phyloP scores from a whole-genome alignment of 306 rosid genomes.

The Begonia peltatifolia region DNA sequence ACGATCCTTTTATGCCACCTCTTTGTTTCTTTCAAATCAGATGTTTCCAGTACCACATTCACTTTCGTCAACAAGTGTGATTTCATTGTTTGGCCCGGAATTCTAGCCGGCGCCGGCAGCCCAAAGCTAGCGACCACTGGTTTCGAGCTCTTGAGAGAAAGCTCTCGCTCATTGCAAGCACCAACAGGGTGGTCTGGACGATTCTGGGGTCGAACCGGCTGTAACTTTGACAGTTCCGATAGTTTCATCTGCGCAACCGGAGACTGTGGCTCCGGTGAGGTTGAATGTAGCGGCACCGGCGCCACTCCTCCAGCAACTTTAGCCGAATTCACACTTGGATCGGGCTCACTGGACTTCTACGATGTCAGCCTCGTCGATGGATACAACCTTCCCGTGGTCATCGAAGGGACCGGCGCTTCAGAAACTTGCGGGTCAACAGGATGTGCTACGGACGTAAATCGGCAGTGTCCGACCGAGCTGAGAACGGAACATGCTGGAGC shows the following conservation, averaged over 20 bases:
- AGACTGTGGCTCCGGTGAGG: slow-evolving; percentile 51
- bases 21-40: no score
- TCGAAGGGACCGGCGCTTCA: slow-evolving; percentile 40
- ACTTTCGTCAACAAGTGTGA: no score
- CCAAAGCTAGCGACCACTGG: slow-evolving; percentile 4
- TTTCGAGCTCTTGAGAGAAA: slow-evolving; percentile 35
- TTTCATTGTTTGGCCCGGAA: no score
- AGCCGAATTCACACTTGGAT: slow-evolving; percentile 64
- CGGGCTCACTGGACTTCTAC: slow-evolving; percentile 60
- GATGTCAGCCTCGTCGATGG: slow-evolving; percentile 84
- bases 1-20: no score
- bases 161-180: slow-evolving; percentile 24
- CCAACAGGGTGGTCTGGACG: slow-evolving; percentile 84
- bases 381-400: slow-evolving; percentile 53
- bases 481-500: slow-evolving; percentile 6
- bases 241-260: slow-evolving; percentile 65
- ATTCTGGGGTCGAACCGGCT: slow-evolving; percentile 63
- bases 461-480: slow-evolving; percentile 53
- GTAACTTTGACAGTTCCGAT: slow-evolving; percentile 37
- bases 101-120: no score
- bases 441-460: slow-evolving; percentile 50
- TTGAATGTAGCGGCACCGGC: slow-evolving; percentile 42
- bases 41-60: no score
- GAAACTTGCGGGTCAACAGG: slow-evolving; percentile 67
- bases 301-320: slow-evolving; percentile 57